phyloP scores from a whole-genome alignment of 306 rosid genomes.

The Gleditsia sinensis region DNA sequence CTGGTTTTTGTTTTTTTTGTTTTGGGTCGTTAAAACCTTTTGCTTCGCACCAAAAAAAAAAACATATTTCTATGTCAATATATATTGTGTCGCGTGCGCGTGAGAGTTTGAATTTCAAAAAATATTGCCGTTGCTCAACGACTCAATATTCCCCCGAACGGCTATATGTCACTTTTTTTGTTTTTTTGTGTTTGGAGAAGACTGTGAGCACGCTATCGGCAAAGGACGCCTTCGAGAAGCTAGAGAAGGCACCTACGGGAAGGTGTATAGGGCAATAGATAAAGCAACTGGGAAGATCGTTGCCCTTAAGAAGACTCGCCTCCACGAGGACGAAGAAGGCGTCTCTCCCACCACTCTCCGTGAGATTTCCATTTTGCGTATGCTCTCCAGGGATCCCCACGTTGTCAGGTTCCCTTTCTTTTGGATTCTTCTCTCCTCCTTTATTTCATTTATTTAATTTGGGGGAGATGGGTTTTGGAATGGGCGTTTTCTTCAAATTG shows the following conservation, averaged over 20 bases:
- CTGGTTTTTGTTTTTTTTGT: too few species aligned
- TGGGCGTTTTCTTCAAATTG: too few species aligned
- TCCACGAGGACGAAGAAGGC: slow-evolving; percentile 95
- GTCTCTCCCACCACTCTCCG: slow-evolving; percentile 98
- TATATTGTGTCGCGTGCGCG: too few species aligned
- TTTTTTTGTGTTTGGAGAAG: too few species aligned
- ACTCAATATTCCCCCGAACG: too few species aligned
- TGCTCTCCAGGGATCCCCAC: slow-evolving; percentile 94
- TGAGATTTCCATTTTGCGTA: slow-evolving; percentile 88
- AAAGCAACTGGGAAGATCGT: slow-evolving; percentile 86
- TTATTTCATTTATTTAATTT: not conserved
- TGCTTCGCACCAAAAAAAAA: too few species aligned
- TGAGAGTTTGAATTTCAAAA: not conserved
- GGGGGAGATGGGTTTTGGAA: too few species aligned
- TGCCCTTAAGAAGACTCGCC: slow-evolving; percentile 95
- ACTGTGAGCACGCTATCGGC: slow-evolving; percentile 58
- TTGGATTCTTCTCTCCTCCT: not conserved
- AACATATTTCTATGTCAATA: too few species aligned
- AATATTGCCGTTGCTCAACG: not conserved
- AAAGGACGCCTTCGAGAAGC: slow-evolving; percentile 85
- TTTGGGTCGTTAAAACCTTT: too few species aligned
- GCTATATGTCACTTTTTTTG: too few species aligned
- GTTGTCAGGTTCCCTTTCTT: slow-evolving; percentile 55
- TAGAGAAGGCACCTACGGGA: slow-evolving; percentile 94
- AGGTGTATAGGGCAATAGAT: slow-evolving; percentile 86